phyloP scores from a whole-genome alignment of 1,284 basidiomycete species.

The Ganoderma multipileum region DNA sequence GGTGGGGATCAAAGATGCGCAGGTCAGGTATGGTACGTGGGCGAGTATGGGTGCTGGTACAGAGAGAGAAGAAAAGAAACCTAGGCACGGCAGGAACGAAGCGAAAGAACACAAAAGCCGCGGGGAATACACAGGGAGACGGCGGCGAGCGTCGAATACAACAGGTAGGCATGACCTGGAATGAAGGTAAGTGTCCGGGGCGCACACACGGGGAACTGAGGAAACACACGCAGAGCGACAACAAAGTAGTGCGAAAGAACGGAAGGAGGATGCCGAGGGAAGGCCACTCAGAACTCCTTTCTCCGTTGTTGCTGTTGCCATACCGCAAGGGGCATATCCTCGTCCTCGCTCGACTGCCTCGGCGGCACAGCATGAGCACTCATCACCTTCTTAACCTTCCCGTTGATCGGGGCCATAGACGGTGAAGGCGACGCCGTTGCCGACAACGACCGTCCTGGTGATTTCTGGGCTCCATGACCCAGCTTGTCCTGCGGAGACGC shows the following conservation, averaged over 20 bases:
- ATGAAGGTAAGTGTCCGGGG: not conserved
- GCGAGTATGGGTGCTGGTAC: not conserved
- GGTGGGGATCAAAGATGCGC: conserved; percentile 7
- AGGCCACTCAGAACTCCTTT: conserved; percentile 29
- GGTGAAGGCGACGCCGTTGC: conserved; percentile 60
- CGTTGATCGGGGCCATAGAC: conserved; percentile 53
- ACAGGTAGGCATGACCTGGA: not conserved
- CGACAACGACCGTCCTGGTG: conserved; percentile 68
- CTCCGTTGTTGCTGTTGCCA: conserved; percentile 77
- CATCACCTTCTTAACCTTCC: conserved; percentile 64
- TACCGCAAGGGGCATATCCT: conserved; percentile 77
- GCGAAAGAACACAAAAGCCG: not conserved
- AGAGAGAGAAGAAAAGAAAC: not conserved
- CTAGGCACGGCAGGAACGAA: not conserved
- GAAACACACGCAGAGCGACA: not conserved
- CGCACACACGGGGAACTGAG: not conserved
- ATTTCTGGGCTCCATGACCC: conserved; percentile 37
- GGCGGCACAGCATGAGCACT: conserved; percentile 66
- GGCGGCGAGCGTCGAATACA: not conserved
- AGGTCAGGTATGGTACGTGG: conserved; percentile 7
- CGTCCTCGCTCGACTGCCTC: conserved; percentile 63
- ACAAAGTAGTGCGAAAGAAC: not conserved
- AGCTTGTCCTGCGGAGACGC: conserved; percentile 42
- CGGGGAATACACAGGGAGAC: not conserved
- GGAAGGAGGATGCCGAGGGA: not conserved